These are phyloP conservation scores for Arctium lappa DNA, from an alignment of 129 eudicot species.

Conservation along the genomic window DNA sequence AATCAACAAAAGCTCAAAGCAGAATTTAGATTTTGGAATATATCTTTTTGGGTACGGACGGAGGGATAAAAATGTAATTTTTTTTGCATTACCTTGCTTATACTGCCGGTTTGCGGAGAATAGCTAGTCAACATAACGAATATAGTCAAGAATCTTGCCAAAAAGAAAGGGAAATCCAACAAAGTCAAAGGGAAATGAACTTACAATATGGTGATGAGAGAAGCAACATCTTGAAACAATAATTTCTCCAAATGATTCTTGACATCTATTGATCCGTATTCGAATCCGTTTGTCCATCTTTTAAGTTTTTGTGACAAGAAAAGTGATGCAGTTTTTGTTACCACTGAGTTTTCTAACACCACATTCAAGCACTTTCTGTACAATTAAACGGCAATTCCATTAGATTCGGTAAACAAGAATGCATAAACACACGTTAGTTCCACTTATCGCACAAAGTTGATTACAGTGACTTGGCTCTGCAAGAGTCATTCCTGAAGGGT, in stretches of 20 bases:
- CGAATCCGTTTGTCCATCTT: constrained; percentile 64
- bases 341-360: constrained; percentile 63
- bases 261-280: constrained; percentile 84
- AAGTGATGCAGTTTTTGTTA: constrained; percentile 58
- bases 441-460: background rate
- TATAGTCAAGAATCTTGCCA: constrained; percentile 10
- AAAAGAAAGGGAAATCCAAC: background rate
- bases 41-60: background rate
- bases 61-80: background rate
- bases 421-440: background rate
- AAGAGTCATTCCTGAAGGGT: background rate
- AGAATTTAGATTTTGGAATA: background rate
- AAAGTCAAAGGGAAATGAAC: constrained; percentile 1
- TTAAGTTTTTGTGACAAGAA: constrained; percentile 64
- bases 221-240: constrained; percentile 58
- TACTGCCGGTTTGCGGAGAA: constrained; percentile 43
- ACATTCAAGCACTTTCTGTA: constrained; percentile 84
- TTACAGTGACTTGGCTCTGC: background rate
- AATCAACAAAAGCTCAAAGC: no score
- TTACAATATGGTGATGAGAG: constrained; percentile 59
- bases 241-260: constrained; percentile 74
- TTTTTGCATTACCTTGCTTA: constrained; percentile 60
- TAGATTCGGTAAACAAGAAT: background rate
- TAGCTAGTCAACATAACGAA: constrained; percentile 31
- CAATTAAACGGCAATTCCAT: constrained; percentile 17